Conservation (phyloP, 2,329 filamentous ascomycete species). For the Fusarium sp. region DNA sequence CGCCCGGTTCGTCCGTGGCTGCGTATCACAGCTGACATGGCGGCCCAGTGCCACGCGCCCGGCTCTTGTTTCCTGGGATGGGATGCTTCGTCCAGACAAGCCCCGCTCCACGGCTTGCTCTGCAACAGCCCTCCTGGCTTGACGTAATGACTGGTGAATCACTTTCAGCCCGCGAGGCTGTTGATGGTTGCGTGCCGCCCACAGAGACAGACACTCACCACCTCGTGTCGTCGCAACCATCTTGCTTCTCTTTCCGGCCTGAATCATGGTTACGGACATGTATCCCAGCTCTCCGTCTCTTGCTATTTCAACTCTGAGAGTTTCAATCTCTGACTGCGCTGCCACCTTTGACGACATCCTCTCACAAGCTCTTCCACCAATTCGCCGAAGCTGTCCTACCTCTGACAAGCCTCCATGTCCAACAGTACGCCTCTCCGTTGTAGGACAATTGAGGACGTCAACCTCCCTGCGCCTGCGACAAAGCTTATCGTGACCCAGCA, state of each 20-base stretch:
- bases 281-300: neutral
- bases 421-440: slow-evolving; percentile 23
- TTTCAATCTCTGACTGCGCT: neutral
- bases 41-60: slow-evolving; percentile 10
- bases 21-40: slow-evolving; percentile 27
- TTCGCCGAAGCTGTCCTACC: slow-evolving; percentile 4
- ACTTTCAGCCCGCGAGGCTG: slow-evolving; percentile 13
- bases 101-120: slow-evolving; percentile 6
- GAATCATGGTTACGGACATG: slow-evolving; percentile 25
- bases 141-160: slow-evolving; percentile 36
- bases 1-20: neutral
- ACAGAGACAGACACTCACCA: slow-evolving; percentile 24
- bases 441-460: slow-evolving; percentile 49
- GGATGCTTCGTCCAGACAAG: slow-evolving; percentile 7
- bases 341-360: slow-evolving; percentile 6
- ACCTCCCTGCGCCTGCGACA: slow-evolving; percentile 62
- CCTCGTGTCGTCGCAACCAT: neutral
- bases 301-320: slow-evolving; percentile 19
- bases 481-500: slow-evolving; percentile 64
- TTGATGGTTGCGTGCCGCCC: slow-evolving; percentile 2
- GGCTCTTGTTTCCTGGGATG: neutral
- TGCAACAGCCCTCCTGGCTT: slow-evolving; percentile 12
- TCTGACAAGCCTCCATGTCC: slow-evolving; percentile 43
- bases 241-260: neutral
- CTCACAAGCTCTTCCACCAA: slow-evolving; percentile 4